Conservation (phyloP, 192 early-diverging fungal species). For the Backusella tuberculispora region DNA sequence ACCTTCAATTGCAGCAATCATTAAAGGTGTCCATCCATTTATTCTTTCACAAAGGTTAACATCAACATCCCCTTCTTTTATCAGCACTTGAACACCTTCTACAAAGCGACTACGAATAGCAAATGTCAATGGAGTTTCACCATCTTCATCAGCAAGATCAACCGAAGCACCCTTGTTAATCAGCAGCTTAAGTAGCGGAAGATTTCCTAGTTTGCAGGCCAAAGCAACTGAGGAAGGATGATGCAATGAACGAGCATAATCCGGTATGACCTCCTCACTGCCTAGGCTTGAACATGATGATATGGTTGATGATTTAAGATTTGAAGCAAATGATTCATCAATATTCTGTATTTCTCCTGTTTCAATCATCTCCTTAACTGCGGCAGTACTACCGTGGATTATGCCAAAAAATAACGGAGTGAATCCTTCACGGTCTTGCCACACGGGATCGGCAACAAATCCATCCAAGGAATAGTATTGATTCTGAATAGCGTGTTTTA, state of each 20-base stretch:
- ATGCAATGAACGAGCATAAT: conserved; percentile 29
- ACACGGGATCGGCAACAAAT: conserved; percentile 46
- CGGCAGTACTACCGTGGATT: conserved; percentile 50
- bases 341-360: conserved; percentile 55
- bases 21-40: conserved; percentile 67
- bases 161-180: conserved; percentile 57
- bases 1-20: conserved; percentile 68
- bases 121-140: conserved; percentile 66
- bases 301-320: conserved; percentile 2
- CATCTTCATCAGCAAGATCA: conserved; percentile 68
- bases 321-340: conserved; percentile 43
- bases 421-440: conserved; percentile 71
- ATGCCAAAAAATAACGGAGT: conserved; percentile 69
- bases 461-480: conserved; percentile 37
- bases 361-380: conserved; percentile 55
- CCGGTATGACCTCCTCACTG: not conserved
- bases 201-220: conserved; percentile 55
- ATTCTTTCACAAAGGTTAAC: conserved; percentile 55
- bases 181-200: conserved; percentile 51
- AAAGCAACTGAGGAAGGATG: conserved; percentile 54
- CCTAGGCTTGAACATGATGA: not conserved
- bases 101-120: conserved; percentile 55
- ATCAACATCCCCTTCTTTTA: conserved; percentile 45
- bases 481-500: conserved; percentile 47
- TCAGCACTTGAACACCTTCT: conserved; percentile 54